These are phyloP conservation scores for Crithidia thermophila DNA, from an alignment of 208 protist genomes.

Conservation along the genomic window DNA sequence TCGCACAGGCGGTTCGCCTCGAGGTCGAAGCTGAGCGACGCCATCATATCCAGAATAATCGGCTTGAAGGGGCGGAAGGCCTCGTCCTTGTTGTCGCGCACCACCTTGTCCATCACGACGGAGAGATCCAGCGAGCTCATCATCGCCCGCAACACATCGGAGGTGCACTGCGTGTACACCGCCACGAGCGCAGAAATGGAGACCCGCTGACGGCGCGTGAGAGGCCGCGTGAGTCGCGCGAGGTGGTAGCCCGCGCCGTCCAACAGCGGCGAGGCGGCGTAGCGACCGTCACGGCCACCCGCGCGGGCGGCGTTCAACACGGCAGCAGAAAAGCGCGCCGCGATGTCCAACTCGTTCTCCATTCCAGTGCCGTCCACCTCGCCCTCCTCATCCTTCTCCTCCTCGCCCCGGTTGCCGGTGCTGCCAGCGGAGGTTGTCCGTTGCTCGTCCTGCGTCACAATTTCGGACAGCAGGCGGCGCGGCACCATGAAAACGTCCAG, in stretches of 20 bases:
- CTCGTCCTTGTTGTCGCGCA: slow-evolving; percentile 56
- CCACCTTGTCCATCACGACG: slow-evolving; percentile 50
- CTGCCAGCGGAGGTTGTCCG: neutral
- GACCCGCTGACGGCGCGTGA: slow-evolving; percentile 11
- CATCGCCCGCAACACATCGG: slow-evolving; percentile 49
- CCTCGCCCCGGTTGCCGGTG: neutral
- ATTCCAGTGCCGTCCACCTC: slow-evolving; percentile 11
- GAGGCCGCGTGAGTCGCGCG: slow-evolving; percentile 3
- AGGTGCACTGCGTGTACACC: slow-evolving; percentile 62
- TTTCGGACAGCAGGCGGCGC: slow-evolving; percentile 40
- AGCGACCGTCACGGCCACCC: neutral
- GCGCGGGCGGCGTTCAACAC: neutral
- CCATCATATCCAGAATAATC: slow-evolving; percentile 65
- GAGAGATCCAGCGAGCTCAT: slow-evolving; percentile 55
- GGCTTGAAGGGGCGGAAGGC: slow-evolving; percentile 63
- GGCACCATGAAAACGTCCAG: slow-evolving; percentile 67
- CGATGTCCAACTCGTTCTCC: slow-evolving; percentile 8
- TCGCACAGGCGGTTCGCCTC: slow-evolving; percentile 55
- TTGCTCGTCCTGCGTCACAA: slow-evolving; percentile 20
- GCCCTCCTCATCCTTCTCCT: neutral
- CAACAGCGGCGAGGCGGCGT: neutral
- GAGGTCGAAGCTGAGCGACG: slow-evolving; percentile 59
- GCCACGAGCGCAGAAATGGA: slow-evolving; percentile 50
- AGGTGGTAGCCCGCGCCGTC: neutral
- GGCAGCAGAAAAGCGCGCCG: neutral